Percentiles rank a stretch among this genome's conserved stretches.
Conservation (phyloP, 805 yeast species). For the Pichia kluyveri region DNA sequence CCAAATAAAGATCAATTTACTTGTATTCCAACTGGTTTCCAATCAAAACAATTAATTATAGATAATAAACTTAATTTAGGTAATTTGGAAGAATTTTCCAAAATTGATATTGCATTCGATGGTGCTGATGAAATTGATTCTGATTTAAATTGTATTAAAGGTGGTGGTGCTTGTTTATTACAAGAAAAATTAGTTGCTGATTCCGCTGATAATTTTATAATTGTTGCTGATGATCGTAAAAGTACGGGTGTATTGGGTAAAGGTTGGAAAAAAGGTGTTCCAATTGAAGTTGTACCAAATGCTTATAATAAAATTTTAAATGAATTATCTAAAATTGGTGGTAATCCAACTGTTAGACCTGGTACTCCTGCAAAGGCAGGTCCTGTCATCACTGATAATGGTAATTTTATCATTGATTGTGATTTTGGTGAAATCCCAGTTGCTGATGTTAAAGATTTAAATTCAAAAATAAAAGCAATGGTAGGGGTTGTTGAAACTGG, state of each 20-base stretch:
- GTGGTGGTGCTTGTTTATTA: conserved; percentile 97
- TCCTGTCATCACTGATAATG: conserved; percentile 92
- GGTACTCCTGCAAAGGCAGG: conserved; percentile 95
- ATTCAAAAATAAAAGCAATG: conserved; percentile 56
- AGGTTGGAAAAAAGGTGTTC: conserved; percentile 84
- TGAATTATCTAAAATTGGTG: conserved; percentile 58
- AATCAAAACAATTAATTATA: conserved; percentile 76
- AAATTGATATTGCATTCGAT: conserved; percentile 88
- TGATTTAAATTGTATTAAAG: conserved; percentile 79
- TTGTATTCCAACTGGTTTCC: conserved; percentile 96
- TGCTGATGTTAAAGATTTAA: conserved; percentile 39
- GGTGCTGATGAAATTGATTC: conserved; percentile 97
- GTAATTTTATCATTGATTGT: conserved; percentile 87
- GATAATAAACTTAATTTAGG: conserved; percentile 75
- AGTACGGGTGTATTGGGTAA: conserved; percentile 65
- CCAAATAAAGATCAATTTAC: conserved; percentile 44
- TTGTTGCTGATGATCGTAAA: conserved; percentile 91
- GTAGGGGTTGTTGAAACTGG: conserved; percentile 98
- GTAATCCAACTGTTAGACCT: conserved; percentile 60
- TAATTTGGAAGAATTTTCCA: conserved; percentile 72
- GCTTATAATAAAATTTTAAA: conserved; percentile 69
- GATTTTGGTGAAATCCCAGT: conserved; percentile 72
- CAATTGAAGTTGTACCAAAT: conserved; percentile 89
- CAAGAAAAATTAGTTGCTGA: conserved; percentile 93
- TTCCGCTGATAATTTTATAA: conserved; percentile 63